Evolutionary conservation across 345 rosid genomes (phyloP).

Genomic region (Conringia planisiliqua): DNA sequence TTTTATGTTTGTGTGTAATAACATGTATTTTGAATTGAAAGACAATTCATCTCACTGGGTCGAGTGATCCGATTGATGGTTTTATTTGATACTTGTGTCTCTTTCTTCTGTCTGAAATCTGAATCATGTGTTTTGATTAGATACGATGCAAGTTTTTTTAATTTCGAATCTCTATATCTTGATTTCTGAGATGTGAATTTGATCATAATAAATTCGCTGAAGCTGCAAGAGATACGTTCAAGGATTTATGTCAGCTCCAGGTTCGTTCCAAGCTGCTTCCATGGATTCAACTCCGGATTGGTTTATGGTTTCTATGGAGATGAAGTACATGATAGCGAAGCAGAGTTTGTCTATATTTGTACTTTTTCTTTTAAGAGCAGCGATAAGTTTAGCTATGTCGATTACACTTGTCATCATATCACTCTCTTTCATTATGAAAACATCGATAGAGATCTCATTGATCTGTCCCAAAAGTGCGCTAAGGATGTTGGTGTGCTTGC

Average conservation of each 20-base stretch:
- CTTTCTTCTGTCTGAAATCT: too few relatives aligned
- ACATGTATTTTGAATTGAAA: too few relatives aligned
- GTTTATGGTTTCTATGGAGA: conserved; percentile 81
- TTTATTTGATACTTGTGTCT: too few relatives aligned
- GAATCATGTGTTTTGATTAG: too few relatives aligned
- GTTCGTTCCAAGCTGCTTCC: conserved; percentile 84
- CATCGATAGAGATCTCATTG: conserved; percentile 92
- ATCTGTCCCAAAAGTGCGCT: conserved; percentile 85
- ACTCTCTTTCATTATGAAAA: conserved; percentile 84
- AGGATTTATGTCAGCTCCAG: conserved; percentile 78
- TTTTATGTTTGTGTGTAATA: too few relatives aligned
- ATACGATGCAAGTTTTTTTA: too few relatives aligned
- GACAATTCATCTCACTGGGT: too few relatives aligned
- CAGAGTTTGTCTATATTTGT: conserved; percentile 79
- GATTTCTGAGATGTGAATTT: too few relatives aligned
- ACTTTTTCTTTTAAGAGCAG: conserved; percentile 85
- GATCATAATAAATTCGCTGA: too few relatives aligned
- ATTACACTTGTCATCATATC: conserved; percentile 85
- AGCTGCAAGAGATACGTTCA: conserved; percentile 86
- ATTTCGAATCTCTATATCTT: too few relatives aligned
- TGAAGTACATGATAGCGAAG: conserved; percentile 89
- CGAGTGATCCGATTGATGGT: too few relatives aligned
- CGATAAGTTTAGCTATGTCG: conserved; percentile 66
- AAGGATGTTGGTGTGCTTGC: conserved; percentile 95
- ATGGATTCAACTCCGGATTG: conserved; percentile 78